Evolutionary conservation across 2,329 filamentous ascomycete genomes (phyloP).

Genomic region (Fusarium newnesense): DNA sequence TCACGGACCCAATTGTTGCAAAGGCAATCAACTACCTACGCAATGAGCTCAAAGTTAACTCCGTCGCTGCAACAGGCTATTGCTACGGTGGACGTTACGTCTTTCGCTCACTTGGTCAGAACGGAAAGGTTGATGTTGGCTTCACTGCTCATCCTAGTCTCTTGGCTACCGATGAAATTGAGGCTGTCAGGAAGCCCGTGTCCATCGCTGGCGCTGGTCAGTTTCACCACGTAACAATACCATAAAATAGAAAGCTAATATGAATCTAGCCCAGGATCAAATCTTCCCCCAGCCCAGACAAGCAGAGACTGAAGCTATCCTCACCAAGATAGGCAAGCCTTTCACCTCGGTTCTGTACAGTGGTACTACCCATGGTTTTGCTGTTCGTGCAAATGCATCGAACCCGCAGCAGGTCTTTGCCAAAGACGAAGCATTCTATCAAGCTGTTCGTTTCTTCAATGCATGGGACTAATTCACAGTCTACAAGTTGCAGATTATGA

Average conservation of each 20-base stretch:
- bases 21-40: conserved; percentile 23
- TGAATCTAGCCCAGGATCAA: conserved; percentile 3
- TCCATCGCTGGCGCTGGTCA: conserved; percentile 29
- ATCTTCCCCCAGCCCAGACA: conserved; percentile 17
- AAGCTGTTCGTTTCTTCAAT: conserved; percentile 78
- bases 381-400: conserved; percentile 68
- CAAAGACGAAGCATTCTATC: conserved; percentile 79
- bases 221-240: neutral
- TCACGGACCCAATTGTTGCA: conserved; percentile 22
- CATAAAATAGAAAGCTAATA: neutral
- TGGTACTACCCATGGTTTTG: conserved; percentile 76
- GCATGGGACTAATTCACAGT: conserved; percentile 49
- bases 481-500: too few species aligned
- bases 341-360: conserved; percentile 76
- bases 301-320: conserved; percentile 18
- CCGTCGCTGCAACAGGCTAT: conserved; percentile 65
- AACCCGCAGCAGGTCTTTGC: conserved; percentile 68
- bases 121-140: conserved; percentile 59
- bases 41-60: conserved; percentile 54
- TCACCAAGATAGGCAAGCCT: conserved; percentile 45
- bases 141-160: conserved; percentile 72
- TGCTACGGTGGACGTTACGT: conserved; percentile 69
- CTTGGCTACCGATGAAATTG: conserved; percentile 64
- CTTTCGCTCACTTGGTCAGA: conserved; percentile 63
- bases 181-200: conserved; percentile 18